Evolutionary conservation across 2,329 filamentous ascomycete species (phyloP), one percentile per base, ranked within the genome.

Genomic region (Scytalidium lignicola): DNA sequence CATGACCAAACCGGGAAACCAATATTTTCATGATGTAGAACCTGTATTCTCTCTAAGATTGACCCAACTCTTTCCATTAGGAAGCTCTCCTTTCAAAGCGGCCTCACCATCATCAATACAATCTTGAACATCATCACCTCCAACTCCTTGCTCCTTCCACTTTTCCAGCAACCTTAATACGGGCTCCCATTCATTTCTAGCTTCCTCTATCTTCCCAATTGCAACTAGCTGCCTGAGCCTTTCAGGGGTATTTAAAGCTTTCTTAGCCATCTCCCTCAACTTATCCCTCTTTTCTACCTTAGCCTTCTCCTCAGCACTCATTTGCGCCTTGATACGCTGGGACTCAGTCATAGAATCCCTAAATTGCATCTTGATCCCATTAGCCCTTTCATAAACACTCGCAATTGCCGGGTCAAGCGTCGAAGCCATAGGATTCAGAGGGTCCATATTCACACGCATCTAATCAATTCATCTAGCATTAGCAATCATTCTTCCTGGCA

Each of bases 391-490:
- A 58, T 88, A 88, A 57, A 92, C 90, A 54, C 88, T 83, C 2
- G 80, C 78, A 44, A 92, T 86, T 32, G 86, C 86, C 2, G 83
- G 82, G 55, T 86, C 82, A 26, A 91, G 74, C 0, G 84, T 88
- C 42, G 82, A 82, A 2, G 84, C 86, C 67, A 86, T 83, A 18
- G 86, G 85, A 51, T 85, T 86, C 43, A 90, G 65, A 3, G 86
- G 86, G 59, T 90, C 87, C 86, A 92, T 91, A 55, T 84, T 89
- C 26, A 80, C 77, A 50, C 88, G 77, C 88, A 93, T 91, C 74
- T 37, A 17, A 5, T 37, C 15, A n/a, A n/a, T n/a, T n/a, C n/a
- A n/a, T n/a, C n/a, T n/a, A n/a, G n/a, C n/a, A n/a, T n/a, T n/a
- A n/a, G n/a, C n/a, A n/a, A n/a, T n/a, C n/a, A n/a, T n/a, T n/a